Evolutionary conservation across 2,329 filamentous ascomycete genomes (phyloP).

Genomic region (Cladosporium sp.): DNA sequence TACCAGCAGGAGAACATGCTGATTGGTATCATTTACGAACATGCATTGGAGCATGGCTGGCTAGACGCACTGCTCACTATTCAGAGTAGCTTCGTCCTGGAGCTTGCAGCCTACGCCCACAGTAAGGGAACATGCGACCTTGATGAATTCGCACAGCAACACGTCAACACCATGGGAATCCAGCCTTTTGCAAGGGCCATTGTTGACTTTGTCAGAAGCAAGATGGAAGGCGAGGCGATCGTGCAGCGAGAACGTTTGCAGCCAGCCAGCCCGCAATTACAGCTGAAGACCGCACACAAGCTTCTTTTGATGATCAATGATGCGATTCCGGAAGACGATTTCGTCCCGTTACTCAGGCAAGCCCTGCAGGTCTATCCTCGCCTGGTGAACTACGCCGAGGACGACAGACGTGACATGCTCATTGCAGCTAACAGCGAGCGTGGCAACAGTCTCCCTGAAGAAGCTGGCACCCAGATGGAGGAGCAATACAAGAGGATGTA

Average conservation of each 20-base stretch:
- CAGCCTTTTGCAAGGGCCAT: constrained; percentile 65
- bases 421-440: constrained; percentile 79
- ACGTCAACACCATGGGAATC: constrained; percentile 40
- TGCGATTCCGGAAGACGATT: constrained; percentile 59
- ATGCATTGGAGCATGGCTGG: constrained; percentile 79
- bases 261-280: constrained; percentile 4
- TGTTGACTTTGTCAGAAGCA: constrained; percentile 76
- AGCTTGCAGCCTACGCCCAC: constrained; percentile 81
- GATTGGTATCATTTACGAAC: constrained; percentile 68
- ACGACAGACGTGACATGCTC: constrained; percentile 69
- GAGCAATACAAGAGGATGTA: constrained; percentile 99
- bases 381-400: constrained; percentile 93
- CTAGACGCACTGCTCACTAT: constrained; percentile 74
- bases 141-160: constrained; percentile 71
- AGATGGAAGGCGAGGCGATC: constrained; percentile 74
- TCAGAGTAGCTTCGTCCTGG: constrained; percentile 78
- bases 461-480: constrained; percentile 88
- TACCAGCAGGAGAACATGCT: constrained; percentile 67
- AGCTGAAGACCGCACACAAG: constrained; percentile 75
- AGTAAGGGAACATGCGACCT: constrained; percentile 76
- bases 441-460: constrained; percentile 73
- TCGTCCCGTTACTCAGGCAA: constrained; percentile 76
- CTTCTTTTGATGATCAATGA: constrained; percentile 70
- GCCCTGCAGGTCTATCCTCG: constrained; percentile 92
- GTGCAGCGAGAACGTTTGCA: constrained; percentile 58